Conservation (phyloP, 768 basidiomycete genomes). For the Naganishia kalamii region DNA sequence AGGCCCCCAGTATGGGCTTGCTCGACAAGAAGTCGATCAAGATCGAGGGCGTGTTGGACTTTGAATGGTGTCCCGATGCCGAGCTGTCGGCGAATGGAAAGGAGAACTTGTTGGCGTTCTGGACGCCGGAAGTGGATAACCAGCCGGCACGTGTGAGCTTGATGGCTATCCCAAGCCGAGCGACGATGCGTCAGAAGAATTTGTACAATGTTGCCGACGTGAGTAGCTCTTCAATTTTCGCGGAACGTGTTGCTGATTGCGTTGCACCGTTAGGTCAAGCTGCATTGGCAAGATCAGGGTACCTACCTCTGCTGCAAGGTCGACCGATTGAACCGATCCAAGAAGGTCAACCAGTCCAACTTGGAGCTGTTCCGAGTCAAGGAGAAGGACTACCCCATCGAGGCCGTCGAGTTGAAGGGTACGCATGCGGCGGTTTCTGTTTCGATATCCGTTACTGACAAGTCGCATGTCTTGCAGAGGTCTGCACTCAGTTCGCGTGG, state of each 20-base stretch:
- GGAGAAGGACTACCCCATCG: constrained; percentile 95
- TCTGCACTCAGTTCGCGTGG: constrained; percentile 95
- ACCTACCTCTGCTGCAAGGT: constrained; percentile 99
- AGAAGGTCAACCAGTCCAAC: constrained; percentile 97
- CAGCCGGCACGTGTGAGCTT: constrained; percentile 96
- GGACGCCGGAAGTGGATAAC: constrained; percentile 94
- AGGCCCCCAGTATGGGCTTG: constrained; percentile 86
- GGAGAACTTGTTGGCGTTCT: constrained; percentile 93
- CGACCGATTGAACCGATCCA: constrained; percentile 71
- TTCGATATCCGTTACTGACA: neutral
- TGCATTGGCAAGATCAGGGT: constrained; percentile 97
- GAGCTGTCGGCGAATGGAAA: constrained; percentile 61
- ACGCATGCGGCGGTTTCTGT: too few species aligned
- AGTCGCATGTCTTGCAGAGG: constrained; percentile 54
- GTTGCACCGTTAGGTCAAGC: constrained; percentile 65
- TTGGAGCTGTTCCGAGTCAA: constrained; percentile 94
- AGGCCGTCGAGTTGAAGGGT: constrained; percentile 97
- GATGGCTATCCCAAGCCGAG: constrained; percentile 76
- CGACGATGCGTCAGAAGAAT: constrained; percentile 85
- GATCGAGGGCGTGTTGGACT: constrained; percentile 93
- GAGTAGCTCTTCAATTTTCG: constrained; percentile 38
- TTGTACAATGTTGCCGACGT: constrained; percentile 97
- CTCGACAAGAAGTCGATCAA: constrained; percentile 95
- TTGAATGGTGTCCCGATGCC: constrained; percentile 97
- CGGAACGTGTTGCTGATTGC: neutral